A percentile compares a stretch with the other conserved stretches of the same genome.
Evolutionary conservation across 2,329 filamentous ascomycete species (phyloP).

Genomic region (Microsporum audouinii): DNA sequence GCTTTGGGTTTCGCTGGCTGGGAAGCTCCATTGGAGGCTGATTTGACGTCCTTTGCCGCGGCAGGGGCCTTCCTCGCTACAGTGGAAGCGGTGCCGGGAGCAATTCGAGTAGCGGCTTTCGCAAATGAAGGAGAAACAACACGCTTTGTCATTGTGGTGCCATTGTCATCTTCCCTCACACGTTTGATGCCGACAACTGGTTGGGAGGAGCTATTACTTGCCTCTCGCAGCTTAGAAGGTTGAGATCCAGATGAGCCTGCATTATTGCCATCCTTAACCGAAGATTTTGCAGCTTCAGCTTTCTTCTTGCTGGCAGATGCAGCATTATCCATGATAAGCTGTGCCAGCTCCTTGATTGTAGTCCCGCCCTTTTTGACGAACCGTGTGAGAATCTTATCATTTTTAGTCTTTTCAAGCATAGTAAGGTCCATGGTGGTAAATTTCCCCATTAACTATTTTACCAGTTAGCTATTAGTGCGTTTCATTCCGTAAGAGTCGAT

Average conservation of each 20-base stretch:
- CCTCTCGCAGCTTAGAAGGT: not conserved
- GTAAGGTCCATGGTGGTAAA: constrained; percentile 49
- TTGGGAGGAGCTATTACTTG: constrained; percentile 12
- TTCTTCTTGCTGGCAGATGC: constrained; percentile 35
- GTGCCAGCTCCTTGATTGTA: constrained; percentile 44
- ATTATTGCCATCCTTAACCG: constrained; percentile 25
- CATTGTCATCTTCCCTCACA: constrained; percentile 29
- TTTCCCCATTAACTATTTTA: constrained; percentile 39
- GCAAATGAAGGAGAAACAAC: constrained; percentile 25
- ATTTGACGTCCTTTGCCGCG: constrained; percentile 10
- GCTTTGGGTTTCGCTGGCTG: constrained; percentile 26
- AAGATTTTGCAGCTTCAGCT: constrained; percentile 27
- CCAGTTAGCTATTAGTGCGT: constrained; percentile 17
- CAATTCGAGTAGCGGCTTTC: constrained; percentile 24
- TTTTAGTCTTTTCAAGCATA: constrained; percentile 48
- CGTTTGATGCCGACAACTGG: constrained; percentile 29
- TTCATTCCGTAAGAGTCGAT: not conserved
- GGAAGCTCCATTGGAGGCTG: constrained; percentile 15
- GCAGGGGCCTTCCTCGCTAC: not conserved
- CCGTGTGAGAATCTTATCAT: constrained; percentile 46
- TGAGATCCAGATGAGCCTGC: constrained; percentile 15
- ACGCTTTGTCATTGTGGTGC: constrained; percentile 29
- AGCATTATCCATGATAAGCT: constrained; percentile 43
- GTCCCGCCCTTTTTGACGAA: constrained; percentile 49
- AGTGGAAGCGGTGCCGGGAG: not conserved